Evolutionary conservation across 2,329 filamentous ascomycete species (phyloP), one percentile per base, ranked within the genome.

Genomic region (Fusarium sp.): DNA sequence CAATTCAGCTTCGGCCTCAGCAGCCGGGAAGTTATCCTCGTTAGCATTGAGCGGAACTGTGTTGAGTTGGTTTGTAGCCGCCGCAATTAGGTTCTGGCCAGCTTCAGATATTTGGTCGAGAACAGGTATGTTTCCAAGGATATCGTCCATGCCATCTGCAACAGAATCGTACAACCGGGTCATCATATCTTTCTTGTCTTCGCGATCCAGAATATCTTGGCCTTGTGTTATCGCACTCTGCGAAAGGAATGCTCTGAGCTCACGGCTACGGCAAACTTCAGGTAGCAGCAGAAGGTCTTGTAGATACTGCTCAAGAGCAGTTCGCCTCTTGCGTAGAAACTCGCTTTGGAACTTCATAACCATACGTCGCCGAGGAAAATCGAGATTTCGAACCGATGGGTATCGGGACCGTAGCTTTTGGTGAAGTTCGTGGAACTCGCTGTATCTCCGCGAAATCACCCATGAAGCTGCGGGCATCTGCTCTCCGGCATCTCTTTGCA

Each of bases 261-360:
- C 96, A 62, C 94, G 89, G 78, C 94, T 97, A 56, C 94, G 93
- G 76, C 97, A 99, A 40, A 98, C 95, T 62, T 98, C 94, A 0
- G 96, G 96, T 4, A 98, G 86, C 2, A 92, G 87, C 14, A 99
- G 86, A 7, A 99, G 86, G 70, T 94, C 90, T 66, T 89, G 86
- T 11, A 99, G 82, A 77, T 98, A 99, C 49, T 89, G 89, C 79
- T 99, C 95, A 3, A 99, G 85, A 0, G 93, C 94, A 32, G 90
- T 81, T 12, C 93, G 89, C 27, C 96, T 89, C 80, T 97, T 98
- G 73, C 97, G 92, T 20, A 99, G 83, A 76, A 99, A 99, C 74
- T 99, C 96, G 78, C 90, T 95, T 77, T 99, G 96, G 4, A 99
- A 88, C 76, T 98, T 98, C 90, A 98, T 94, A 55, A 99, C 92